Evolutionary conservation across 1,284 basidiomycete species (phyloP), one percentile per base, ranked within the genome.

Genomic region (Microbotryum scabiosae): DNA sequence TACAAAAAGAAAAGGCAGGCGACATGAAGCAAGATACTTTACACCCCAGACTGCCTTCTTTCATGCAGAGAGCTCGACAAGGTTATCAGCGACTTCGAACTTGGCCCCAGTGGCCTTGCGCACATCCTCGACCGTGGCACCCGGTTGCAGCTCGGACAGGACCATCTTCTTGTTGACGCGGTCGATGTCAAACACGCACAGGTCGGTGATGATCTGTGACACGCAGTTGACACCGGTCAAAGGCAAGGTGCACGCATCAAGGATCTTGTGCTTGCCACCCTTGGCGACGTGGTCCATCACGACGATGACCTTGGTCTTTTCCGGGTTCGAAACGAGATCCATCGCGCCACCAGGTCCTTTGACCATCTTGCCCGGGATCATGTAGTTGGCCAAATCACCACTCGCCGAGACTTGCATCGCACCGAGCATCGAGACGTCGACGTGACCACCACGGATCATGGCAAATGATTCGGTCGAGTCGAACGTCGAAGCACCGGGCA

Each of bases 381-480:
- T 97, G 75, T 90, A 97, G 79, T 97, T 97, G 55, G 94, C 93
- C 64, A 97, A 86, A 74, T 97, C 92, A 62, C 93, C 94, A 25
- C 84, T 84, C 69, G 87, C 84, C 2, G 90, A 90, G 54, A 97
- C 92, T 80, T 97, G 86, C 85, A 97, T 90, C 3, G 93, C 91
- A 50, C 85, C 85, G 23, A 87, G 84, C 73, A 97, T 93, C 16
- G 92, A 87, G 56, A 96, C 88, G 72, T 97, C 85, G 62, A 97
- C 84, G 76, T 97, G 93, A 12, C 93, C 94, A 61, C 90, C 66
- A 26, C 60, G 59, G 48, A 65, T 69, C 67, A 67, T 67, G 6
- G 58, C 57, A 72, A 97, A 97, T 2, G 88, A 90, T 75, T 94
- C 91, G 68, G 82, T 82, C 2, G 90, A 91, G 76, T 93, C 93